Conservation (phyloP, 176 grass and related monocot species). For the Saccharum spontaneum region DNA sequence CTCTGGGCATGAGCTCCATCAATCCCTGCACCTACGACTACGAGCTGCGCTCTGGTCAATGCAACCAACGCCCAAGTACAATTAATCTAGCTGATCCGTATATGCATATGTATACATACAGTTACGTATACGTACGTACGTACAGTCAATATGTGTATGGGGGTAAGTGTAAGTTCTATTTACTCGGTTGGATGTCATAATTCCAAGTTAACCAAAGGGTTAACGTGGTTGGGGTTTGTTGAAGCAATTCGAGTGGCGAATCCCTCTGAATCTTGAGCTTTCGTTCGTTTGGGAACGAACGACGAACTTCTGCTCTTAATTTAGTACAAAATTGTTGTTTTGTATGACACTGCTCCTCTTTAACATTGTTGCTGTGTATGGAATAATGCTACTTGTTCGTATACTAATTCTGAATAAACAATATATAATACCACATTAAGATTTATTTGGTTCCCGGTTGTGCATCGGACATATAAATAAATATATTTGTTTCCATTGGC, state of each 20-base stretch:
- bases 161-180: constrained; percentile 16
- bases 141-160: neutral
- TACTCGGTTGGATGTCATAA: neutral
- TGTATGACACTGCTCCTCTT: neutral
- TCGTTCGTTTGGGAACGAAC: no score
- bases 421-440: neutral
- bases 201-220: constrained; percentile 37
- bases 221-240: constrained; percentile 14
- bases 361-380: neutral
- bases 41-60: neutral
- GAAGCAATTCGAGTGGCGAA: neutral
- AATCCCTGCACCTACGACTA: neutral
- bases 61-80: neutral
- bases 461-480: neutral
- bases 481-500: neutral
- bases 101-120: neutral
- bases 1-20: constrained; percentile 55
- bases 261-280: neutral
- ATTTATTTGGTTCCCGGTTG: neutral
- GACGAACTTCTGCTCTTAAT: no score
- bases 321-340: neutral
- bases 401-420: neutral
- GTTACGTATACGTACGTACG: neutral
- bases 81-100: constrained; percentile 12
- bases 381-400: neutral